Conservation (phyloP, 2,329 filamentous ascomycete genomes). For the Xylariaceae sp. region DNA sequence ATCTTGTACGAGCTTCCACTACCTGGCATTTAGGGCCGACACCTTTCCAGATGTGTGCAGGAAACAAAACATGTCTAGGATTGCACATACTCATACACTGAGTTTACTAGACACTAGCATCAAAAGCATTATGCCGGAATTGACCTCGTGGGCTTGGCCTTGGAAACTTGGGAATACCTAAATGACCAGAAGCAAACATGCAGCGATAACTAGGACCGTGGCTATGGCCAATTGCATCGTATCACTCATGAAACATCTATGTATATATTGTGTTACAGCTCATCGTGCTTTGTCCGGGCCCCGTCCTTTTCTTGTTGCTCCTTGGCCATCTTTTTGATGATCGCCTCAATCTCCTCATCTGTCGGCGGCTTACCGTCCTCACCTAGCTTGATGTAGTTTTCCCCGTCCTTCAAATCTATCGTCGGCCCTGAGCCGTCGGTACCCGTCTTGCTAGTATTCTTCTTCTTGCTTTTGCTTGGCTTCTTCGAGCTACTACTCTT, state of each 20-base stretch:
- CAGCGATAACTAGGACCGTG: not conserved
- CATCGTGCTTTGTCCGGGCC: constrained; percentile 33
- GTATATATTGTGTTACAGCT: constrained; percentile 31
- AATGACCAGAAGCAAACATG: not conserved
- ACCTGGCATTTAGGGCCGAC: not conserved
- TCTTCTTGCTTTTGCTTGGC: constrained; percentile 46
- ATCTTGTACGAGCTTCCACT: constrained; percentile 10
- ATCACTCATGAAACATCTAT: constrained; percentile 30
- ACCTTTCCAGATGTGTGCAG: not conserved
- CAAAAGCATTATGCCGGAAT: not conserved
- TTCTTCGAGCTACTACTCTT: constrained; percentile 44
- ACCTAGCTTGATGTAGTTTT: constrained; percentile 41
- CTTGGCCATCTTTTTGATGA: constrained; percentile 50
- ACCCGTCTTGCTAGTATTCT: constrained; percentile 42
- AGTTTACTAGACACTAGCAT: not conserved
- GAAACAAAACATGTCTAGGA: constrained; percentile 6
- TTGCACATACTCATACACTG: not conserved
- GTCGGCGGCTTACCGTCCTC: constrained; percentile 48
- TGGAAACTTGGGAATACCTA: not conserved
- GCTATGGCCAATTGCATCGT: constrained; percentile 18
- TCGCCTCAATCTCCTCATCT: constrained; percentile 55
- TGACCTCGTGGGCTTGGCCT: not conserved
- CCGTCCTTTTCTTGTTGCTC: constrained; percentile 36
- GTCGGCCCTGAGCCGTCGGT: constrained; percentile 41
- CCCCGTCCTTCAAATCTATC: constrained; percentile 44